Evolutionary conservation across 768 basidiomycete species (phyloP), one percentile per base, ranked within the genome.

Genomic region (Suillus subaureus): DNA sequence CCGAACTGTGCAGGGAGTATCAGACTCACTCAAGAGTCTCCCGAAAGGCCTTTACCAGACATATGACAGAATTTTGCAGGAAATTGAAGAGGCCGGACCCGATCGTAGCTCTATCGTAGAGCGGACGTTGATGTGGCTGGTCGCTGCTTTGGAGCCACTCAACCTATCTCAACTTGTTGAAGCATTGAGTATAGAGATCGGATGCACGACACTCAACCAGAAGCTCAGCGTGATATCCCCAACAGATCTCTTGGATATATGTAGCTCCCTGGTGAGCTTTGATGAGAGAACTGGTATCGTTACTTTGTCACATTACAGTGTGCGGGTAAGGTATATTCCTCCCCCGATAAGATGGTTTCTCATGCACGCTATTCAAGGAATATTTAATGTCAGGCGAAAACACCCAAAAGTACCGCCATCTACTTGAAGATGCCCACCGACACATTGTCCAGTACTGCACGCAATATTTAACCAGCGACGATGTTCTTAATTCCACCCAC

Each of bases 291-390:
- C 68, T 2, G 39, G 28, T 6, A 35, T 67, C 11, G 16, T 71
- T 2, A 61, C 66, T 6, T 51, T 72, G 13, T 72, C 71, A 2
- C 71, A 72, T 51, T 73, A 67, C n/a, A 72, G 72, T 40, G 71
- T 73, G 57, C 72, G 70, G 66, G 72, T 71, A 54, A 51, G 65
- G 39, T 9, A 4, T 12, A 33, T 26, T 8, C 13, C 4, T 61
- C 13, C 13, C 3, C 11, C 4, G 5, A 39, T 21, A 49, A 61
- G 2, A 45, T 39, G 18, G 6, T 21, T 26, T 6, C 43, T 61
- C 16, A 61, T 13, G 58, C 21, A 33, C 28, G 2, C 1, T 2
- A n/a, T 33, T 43, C 28, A 2, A 62, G 61, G 61, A 62, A 35
- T 62, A 62, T 13, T 23, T 62, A 1, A 62, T 49, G 39, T 28